phyloP scores from a whole-genome alignment of 306 rosid genomes.

The Rosa chinensis region DNA sequence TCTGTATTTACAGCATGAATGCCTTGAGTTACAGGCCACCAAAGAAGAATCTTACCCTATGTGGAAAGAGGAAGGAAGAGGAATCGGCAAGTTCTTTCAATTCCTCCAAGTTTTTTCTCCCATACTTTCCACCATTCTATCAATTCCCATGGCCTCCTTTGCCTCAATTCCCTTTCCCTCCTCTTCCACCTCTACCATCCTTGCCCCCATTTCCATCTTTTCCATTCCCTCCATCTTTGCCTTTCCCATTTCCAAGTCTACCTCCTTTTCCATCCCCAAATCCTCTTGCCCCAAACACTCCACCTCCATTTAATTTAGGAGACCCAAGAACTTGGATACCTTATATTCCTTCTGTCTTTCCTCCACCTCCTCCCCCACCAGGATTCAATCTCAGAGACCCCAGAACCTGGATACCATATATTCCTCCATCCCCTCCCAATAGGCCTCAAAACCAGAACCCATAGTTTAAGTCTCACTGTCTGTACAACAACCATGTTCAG shows the following conservation, averaged over 20 bases:
- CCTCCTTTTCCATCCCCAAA: constrained; percentile 39
- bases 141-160: constrained; percentile 44
- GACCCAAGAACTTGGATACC: constrained; percentile 54
- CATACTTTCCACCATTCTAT: constrained; percentile 41
- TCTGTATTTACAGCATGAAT: constrained; percentile 63
- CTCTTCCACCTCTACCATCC: constrained; percentile 31
- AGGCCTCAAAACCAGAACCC: constrained; percentile 41
- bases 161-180: constrained; percentile 38
- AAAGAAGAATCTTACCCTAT: constrained; percentile 44
- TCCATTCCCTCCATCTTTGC: constrained; percentile 29
- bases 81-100: constrained; percentile 32
- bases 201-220: constrained; percentile 37
- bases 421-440: constrained; percentile 40
- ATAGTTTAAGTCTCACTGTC: constrained; percentile 17
- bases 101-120: constrained; percentile 51
- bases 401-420: constrained; percentile 52
- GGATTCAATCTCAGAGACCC: constrained; percentile 48
- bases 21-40: constrained; percentile 57
- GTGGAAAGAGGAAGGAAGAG: constrained; percentile 30
- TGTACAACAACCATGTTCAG: constrained; percentile 16
- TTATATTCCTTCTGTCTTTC: constrained; percentile 30
- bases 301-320: constrained; percentile 47
- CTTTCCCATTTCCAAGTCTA: constrained; percentile 34
- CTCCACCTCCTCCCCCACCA: constrained; percentile 40
- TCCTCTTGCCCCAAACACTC: constrained; percentile 27